A percentile compares a stretch with the other conserved stretches of the same genome.
These are phyloP conservation scores for Syzygium grande DNA, from an alignment of 345 rosid species.

Conservation along the genomic window DNA sequence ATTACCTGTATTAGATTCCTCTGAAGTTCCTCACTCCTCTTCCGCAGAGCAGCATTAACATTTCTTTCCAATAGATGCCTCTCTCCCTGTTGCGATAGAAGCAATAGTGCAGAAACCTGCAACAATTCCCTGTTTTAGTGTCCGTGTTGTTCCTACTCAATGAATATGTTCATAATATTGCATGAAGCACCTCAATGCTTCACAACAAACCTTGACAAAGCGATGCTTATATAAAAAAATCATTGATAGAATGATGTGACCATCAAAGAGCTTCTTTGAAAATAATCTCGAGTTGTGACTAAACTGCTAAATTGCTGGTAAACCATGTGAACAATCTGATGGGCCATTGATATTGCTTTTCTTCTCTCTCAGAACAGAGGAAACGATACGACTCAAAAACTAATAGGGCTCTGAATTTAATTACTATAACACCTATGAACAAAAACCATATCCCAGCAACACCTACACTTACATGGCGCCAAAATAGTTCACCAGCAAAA, in stretches of 20 bases:
- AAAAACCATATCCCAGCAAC: background rate
- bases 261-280: background rate
- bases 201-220: background rate
- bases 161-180: background rate
- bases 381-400: background rate
- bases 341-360: background rate
- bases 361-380: background rate
- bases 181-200: background rate
- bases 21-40: constrained; percentile 84
- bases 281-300: background rate
- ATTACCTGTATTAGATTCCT: constrained; percentile 79
- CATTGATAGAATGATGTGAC: background rate
- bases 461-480: background rate
- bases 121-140: constrained; percentile 5
- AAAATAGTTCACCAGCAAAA: no score
- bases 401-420: background rate
- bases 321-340: background rate
- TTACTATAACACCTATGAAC: background rate
- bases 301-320: background rate
- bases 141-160: background rate
- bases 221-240: background rate
- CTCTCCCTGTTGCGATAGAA: constrained; percentile 94
- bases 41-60: constrained; percentile 72
- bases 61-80: constrained; percentile 87
- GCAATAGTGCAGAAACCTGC: constrained; percentile 77